These are phyloP conservation scores for Dipodascopsis uninucleata DNA, from an alignment of 805 yeast species.

Conservation along the genomic window DNA sequence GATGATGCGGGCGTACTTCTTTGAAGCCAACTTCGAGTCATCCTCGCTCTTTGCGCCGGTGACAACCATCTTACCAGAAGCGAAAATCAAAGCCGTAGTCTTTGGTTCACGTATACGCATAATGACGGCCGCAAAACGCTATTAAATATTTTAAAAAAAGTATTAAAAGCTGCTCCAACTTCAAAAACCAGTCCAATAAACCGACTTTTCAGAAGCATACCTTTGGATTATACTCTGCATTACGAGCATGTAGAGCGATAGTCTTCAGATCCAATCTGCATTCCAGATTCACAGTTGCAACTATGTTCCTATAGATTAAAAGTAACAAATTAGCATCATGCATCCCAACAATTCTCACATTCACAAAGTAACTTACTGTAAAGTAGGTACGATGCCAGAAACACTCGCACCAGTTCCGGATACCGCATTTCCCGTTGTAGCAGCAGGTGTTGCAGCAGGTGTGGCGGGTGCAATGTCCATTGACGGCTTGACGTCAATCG, in stretches of 20 bases:
- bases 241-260: constrained; percentile 96
- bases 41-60: constrained; percentile 99
- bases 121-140: constrained; percentile 96
- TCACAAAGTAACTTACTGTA: constrained; percentile 40
- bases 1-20: constrained; percentile 96
- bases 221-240: constrained; percentile 97
- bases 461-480: constrained; percentile 21
- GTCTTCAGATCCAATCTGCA: constrained; percentile 95
- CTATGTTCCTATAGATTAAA: constrained; percentile 71
- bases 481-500: constrained; percentile 24
- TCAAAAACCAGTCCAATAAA: not conserved
- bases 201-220: constrained; percentile 8
- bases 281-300: constrained; percentile 94
- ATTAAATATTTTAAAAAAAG: no score
- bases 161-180: constrained; percentile 2
- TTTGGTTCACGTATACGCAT: constrained; percentile 99
- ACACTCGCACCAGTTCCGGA: constrained; percentile 57
- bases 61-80: constrained; percentile 99
- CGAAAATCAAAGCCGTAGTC: constrained; percentile 95
- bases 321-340: not conserved
- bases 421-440: constrained; percentile 8
- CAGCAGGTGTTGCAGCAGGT: constrained; percentile 21
- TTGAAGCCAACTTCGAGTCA: constrained; percentile 94
- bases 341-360: no score
- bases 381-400: constrained; percentile 93